Conservation (phyloP, 148 eudicot species). For the Fagopyrum esculentum region DNA sequence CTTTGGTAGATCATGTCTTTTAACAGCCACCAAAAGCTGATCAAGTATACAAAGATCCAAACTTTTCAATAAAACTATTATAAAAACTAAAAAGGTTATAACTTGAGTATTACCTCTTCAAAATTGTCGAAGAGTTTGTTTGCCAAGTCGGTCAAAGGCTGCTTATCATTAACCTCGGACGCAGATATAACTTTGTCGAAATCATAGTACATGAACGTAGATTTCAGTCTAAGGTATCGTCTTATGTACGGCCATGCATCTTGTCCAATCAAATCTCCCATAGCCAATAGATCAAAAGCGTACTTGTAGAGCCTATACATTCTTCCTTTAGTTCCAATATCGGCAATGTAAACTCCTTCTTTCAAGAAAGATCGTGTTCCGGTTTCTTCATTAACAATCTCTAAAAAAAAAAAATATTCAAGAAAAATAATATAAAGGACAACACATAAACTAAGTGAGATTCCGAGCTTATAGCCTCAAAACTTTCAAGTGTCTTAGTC, state of each 20-base stretch:
- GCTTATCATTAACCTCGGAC: constrained; percentile 48
- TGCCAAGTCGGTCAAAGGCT: constrained; percentile 61
- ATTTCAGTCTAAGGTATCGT: constrained; percentile 55
- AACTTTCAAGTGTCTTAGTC: too few species aligned
- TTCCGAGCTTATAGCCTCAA: too few species aligned
- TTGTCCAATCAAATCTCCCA: constrained; percentile 63
- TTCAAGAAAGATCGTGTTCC: constrained; percentile 76
- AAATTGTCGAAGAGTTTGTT: constrained; percentile 65
- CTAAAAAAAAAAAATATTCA: constrained; percentile 22
- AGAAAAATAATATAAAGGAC: not conserved
- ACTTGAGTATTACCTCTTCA: constrained; percentile 44
- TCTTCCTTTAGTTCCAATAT: constrained; percentile 56
- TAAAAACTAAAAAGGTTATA: not conserved
- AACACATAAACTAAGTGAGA: too few species aligned
- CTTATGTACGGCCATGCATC: constrained; percentile 67
- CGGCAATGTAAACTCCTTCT: constrained; percentile 55
- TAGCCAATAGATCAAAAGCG: constrained; percentile 80
- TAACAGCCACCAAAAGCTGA: constrained; percentile 60
- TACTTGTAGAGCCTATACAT: constrained; percentile 44
- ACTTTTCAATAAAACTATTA: not conserved
- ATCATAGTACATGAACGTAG: constrained; percentile 76
- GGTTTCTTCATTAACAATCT: constrained; percentile 67
- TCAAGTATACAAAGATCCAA: not conserved
- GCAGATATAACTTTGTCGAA: constrained; percentile 76
- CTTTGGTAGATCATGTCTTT: constrained; percentile 35